Base-by-base conservation (phyloP, 441 rosid genomes). In the Jatropha podagrica region DNA sequence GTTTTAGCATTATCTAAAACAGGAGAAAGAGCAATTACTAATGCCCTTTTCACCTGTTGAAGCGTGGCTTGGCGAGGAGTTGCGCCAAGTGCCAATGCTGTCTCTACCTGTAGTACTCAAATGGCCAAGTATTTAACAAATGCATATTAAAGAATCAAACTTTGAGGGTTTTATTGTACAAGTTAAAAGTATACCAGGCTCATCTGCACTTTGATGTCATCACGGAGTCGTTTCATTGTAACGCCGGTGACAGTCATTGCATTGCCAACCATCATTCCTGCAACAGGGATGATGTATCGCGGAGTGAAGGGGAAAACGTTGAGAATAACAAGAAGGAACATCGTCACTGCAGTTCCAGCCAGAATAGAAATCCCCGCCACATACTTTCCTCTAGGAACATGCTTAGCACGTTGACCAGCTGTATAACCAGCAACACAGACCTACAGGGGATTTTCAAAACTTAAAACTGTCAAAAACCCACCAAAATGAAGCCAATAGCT, bases 211-310 rank as follows among this genome's bases (percentile, higher is more conserved):
- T 88, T 95, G 85, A 93, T 87, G 81, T 93, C 99, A 17, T 90
- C 93, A 12, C 95, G 88, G 37, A 95, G 94, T 58, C 89, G 86
- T 82, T 91, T 95, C 99, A 93, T 91, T 2, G 97, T 87, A 49
- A 95, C 94, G 9, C 97, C 97, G 26, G 95, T 89, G 71, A 88
- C 98, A 0, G 93, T 90, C 98, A 95, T 95, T 9, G 97, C 85
- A 52, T 93, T 95, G 27, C 99, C 99, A 26, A 93, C 96, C 98
- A 91, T 81, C 99, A 95, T 95, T 42, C 99, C 97, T 6, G 97
- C 91, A 0, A 93, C 86, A 0, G 99, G 99, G 73, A 95, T 91
- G 38, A 95, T 86, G 79, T 88, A 91, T 61, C 98, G 83, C 8
- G 99, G 99, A 63, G 98, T 93, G 85, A 95, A 95, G 52, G 98